Conservation (phyloP, 2,329 filamentous ascomycete genomes). For the Metarhizium guizhouense region DNA sequence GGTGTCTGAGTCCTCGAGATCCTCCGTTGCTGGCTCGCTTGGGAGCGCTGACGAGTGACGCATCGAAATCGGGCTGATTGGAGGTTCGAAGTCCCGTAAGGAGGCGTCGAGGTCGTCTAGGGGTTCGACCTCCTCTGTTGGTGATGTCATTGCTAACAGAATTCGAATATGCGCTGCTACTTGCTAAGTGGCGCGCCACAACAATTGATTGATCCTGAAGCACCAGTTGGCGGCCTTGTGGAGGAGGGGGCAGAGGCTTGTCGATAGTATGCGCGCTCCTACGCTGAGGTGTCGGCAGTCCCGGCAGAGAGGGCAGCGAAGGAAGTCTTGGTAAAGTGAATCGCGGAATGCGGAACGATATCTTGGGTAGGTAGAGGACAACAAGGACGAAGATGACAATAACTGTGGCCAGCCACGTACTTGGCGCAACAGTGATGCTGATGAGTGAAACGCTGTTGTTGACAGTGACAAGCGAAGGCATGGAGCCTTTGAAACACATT, state of each 20-base stretch:
- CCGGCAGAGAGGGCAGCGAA: constrained; percentile 1
- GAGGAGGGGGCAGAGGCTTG: constrained; percentile 18
- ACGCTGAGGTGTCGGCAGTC: constrained; percentile 2
- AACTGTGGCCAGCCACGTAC: constrained; percentile 45
- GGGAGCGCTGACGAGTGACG: constrained; percentile 22
- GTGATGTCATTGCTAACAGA: constrained; percentile 7
- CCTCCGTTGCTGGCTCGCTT: constrained; percentile 26
- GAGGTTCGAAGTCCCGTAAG: constrained; percentile 45
- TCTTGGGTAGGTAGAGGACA: constrained; percentile 35
- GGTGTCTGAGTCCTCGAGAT: constrained; percentile 35
- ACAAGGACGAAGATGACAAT: constrained; percentile 41
- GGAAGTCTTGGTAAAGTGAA: constrained; percentile 24
- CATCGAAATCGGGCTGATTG: constrained; percentile 26
- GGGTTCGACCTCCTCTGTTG: constrained; percentile 21
- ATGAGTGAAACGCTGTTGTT: constrained; percentile 54
- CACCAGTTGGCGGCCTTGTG: constrained; percentile 18
- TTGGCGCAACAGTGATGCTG: constrained; percentile 49
- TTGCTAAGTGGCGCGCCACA: constrained; percentile 8
- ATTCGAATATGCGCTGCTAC: constrained; percentile 10
- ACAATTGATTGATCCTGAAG: constrained; percentile 24
- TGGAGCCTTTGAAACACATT: constrained; percentile 24
- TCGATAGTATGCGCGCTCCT: constrained; percentile 10
- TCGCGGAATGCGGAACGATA: constrained; percentile 24
- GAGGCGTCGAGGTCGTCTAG: constrained; percentile 40
- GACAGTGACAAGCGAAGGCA: constrained; percentile 51